A percentile compares a stretch with the other conserved stretches of the same genome.
Conservation (phyloP, 2,329 filamentous ascomycete species). For the Davidsoniella virescens region DNA sequence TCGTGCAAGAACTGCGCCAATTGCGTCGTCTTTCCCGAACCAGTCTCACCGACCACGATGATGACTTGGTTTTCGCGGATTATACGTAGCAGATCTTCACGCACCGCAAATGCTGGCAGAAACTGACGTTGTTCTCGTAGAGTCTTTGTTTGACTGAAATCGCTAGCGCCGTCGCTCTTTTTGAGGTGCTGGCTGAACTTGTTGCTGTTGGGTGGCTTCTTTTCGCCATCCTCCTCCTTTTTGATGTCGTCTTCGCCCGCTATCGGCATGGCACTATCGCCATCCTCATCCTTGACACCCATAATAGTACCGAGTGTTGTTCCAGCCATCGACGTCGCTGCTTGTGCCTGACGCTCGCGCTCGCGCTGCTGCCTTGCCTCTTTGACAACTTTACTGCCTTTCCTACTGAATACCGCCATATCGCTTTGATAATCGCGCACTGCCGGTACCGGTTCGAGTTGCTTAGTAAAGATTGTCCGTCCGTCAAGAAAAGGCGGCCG, state of each 20-base stretch:
- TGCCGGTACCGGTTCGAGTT: conserved; percentile 84
- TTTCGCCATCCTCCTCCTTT: conserved; percentile 24
- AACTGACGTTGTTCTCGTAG: conserved; percentile 83
- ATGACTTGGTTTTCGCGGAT: conserved; percentile 95
- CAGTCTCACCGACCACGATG: conserved; percentile 93
- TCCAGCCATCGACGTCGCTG: conserved; percentile 83
- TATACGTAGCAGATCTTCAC: conserved; percentile 79
- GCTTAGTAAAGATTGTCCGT: conserved; percentile 90
- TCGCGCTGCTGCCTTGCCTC: conserved; percentile 86
- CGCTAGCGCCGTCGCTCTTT: conserved; percentile 68
- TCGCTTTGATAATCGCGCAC: conserved; percentile 90
- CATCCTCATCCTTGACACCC: conserved; percentile 81
- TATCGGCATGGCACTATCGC: conserved; percentile 71
- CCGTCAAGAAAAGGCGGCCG: conserved; percentile 91
- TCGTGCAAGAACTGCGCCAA: conserved; percentile 92
- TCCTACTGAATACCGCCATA: conserved; percentile 95
- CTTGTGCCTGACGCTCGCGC: conserved; percentile 81
- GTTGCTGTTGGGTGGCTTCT: conserved; percentile 23
- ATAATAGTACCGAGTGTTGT: conserved; percentile 89
- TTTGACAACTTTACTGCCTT: conserved; percentile 83
- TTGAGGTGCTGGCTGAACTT: conserved; percentile 90
- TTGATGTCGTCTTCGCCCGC: conserved; percentile 52
- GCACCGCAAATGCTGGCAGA: conserved; percentile 85
- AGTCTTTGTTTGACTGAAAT: conserved; percentile 85
- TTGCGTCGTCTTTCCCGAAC: conserved; percentile 94